Evolutionary conservation across 2,329 filamentous ascomycete genomes (phyloP).

Genomic region (Aspergillus pseudotamarii): DNA sequence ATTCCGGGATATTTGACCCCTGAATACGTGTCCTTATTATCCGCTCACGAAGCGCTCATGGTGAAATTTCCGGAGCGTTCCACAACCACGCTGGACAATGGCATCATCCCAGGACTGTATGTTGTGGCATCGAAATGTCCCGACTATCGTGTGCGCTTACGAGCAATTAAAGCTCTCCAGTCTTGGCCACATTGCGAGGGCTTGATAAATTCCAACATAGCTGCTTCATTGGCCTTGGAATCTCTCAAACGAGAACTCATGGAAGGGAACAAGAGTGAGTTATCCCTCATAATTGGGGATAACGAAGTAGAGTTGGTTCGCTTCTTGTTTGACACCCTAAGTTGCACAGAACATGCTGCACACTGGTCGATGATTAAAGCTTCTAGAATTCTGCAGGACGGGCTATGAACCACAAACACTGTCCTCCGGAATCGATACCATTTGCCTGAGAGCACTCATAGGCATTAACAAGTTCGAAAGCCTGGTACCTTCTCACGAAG

Average conservation of each 20-base stretch:
- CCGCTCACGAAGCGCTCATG: background rate
- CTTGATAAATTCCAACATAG: background rate
- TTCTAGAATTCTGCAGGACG: background rate
- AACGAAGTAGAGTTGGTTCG: background rate
- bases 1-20: background rate
- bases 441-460: background rate
- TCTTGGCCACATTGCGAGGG: constrained; percentile 11
- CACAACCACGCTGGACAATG: background rate
- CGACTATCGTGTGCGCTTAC: background rate
- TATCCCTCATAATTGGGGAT: background rate
- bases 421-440: background rate
- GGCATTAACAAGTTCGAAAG: too few species aligned
- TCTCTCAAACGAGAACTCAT: background rate
- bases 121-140: background rate
- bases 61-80: background rate
- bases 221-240: background rate
- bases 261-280: background rate
- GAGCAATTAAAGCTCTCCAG: background rate
- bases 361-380: background rate
- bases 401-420: background rate
- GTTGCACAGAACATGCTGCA: background rate
- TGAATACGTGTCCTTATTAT: background rate
- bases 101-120: constrained; percentile 1
- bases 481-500: background rate
- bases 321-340: background rate